Percentiles rank a stretch among this genome's conserved stretches.
Evolutionary conservation across 2,329 filamentous ascomycete genomes (phyloP).

Genomic region (Aureobasidium sp.): DNA sequence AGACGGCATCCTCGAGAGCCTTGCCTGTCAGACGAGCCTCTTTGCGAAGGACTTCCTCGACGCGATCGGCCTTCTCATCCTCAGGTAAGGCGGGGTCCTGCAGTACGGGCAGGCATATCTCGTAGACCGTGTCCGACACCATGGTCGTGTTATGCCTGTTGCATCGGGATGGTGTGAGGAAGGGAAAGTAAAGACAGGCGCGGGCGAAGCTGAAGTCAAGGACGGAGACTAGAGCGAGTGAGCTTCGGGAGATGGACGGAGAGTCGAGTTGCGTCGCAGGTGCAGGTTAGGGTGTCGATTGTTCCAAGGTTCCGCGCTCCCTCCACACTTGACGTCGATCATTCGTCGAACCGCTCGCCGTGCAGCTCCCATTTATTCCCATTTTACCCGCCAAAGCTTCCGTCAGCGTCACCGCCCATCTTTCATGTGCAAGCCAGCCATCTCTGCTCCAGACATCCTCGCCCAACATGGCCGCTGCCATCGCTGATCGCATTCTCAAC

Average conservation of each 20-base stretch:
- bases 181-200: background rate
- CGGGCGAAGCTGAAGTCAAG: background rate
- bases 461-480: background rate
- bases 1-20: constrained; percentile 77
- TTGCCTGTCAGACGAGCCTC: constrained; percentile 61
- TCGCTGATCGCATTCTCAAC: constrained; percentile 23
- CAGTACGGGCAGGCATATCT: constrained; percentile 80
- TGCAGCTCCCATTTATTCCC: too few species aligned
- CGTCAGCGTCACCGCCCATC: background rate
- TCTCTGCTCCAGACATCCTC: background rate
- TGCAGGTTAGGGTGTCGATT: background rate
- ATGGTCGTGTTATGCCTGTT: constrained; percentile 42
- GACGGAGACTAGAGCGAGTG: background rate
- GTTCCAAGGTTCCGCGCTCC: background rate
- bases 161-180: background rate
- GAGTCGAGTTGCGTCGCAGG: background rate
- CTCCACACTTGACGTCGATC: background rate
- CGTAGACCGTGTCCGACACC: constrained; percentile 89
- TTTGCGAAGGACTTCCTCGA: constrained; percentile 76
- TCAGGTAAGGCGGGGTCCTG: constrained; percentile 77
- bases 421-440: background rate
- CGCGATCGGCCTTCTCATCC: constrained; percentile 87
- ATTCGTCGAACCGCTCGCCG: too few species aligned
- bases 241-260: background rate
- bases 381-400: background rate